Percentiles rank a stretch among this genome's conserved stretches.
Evolutionary conservation across 148 eudicot species (phyloP).

Genomic region (Drosera capensis): DNA sequence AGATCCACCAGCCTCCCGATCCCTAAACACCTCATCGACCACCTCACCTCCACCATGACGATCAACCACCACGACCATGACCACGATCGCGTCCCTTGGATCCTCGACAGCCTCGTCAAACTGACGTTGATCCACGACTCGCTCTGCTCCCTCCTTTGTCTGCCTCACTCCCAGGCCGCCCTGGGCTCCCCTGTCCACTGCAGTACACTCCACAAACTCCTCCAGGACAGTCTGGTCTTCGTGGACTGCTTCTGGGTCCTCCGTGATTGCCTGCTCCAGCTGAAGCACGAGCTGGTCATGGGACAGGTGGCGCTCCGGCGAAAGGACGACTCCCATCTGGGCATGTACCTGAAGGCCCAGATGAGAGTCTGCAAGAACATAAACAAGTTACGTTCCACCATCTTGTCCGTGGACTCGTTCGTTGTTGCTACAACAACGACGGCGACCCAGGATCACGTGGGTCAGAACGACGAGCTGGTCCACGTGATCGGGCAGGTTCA

Average conservation of each 20-base stretch:
- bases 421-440: neutral
- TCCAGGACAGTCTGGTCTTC: slow-evolving; percentile 51
- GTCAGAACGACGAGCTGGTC: slow-evolving; percentile 20
- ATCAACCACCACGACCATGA: slow-evolving; percentile 3
- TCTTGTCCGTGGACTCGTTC: slow-evolving; percentile 16
- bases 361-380: slow-evolving; percentile 41
- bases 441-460: neutral
- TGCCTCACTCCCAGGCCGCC: slow-evolving; percentile 54
- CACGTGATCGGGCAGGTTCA: slow-evolving; percentile 28
- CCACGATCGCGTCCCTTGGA: slow-evolving; percentile 21
- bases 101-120: slow-evolving; percentile 26
- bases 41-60: slow-evolving; percentile 14
- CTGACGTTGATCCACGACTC: slow-evolving; percentile 43
- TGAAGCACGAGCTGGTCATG: slow-evolving; percentile 39
- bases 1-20: slow-evolving; percentile 70
- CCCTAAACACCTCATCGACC: slow-evolving; percentile 52
- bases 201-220: slow-evolving; percentile 58
- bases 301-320: slow-evolving; percentile 60
- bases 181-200: slow-evolving; percentile 16
- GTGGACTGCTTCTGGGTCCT: slow-evolving; percentile 63
- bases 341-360: slow-evolving; percentile 29
- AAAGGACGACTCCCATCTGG: slow-evolving; percentile 33
- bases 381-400: slow-evolving; percentile 21
- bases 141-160: slow-evolving; percentile 55
- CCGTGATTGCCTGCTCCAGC: slow-evolving; percentile 25